These are phyloP conservation scores for Botryobasidium botryosum DNA, from an alignment of 768 basidiomycete species.

Conservation along the genomic window DNA sequence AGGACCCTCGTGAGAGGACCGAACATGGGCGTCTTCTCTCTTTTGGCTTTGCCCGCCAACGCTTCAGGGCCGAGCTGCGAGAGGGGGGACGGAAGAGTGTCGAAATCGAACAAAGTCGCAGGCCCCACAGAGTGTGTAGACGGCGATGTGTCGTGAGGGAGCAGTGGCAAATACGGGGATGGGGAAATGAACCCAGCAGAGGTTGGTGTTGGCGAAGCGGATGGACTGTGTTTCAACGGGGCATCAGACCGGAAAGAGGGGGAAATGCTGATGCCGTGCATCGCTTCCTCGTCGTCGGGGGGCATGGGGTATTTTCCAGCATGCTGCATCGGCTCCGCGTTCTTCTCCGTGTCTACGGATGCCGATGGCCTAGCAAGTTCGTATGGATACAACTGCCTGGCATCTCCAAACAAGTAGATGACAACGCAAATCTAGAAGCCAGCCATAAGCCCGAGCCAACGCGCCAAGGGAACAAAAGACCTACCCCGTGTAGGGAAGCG, in stretches of 20 bases:
- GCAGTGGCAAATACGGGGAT: constrained; percentile 1
- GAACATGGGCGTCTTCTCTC: constrained; percentile 22
- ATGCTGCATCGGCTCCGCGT: too few species aligned
- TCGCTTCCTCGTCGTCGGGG: too few species aligned
- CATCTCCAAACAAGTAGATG: constrained; percentile 15
- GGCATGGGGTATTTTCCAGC: too few species aligned
- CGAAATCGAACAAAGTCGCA: constrained; percentile 28
- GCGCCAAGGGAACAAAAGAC: not conserved
- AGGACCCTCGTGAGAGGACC: constrained; percentile 53
- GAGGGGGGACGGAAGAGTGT: constrained; percentile 27
- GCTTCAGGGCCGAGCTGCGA: constrained; percentile 24
- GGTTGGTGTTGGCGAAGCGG: too few species aligned
- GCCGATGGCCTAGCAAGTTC: constrained; percentile 29
- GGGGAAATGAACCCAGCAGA: constrained; percentile 7
- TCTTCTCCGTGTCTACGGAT: too few species aligned
- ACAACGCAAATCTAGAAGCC: constrained; percentile 11
- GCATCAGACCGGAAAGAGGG: too few species aligned
- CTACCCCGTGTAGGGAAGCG: constrained; percentile 13
- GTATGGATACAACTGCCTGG: constrained; percentile 14
- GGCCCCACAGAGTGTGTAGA: constrained; percentile 17
- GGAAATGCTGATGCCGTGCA: too few species aligned
- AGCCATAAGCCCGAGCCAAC: too few species aligned
- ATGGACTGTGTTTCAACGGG: too few species aligned
- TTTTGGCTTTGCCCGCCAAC: not conserved
- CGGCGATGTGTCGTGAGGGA: constrained; percentile 3